phyloP scores from a whole-genome alignment of 257 asterid genomes.

The Phtheirospermum japonicum region DNA sequence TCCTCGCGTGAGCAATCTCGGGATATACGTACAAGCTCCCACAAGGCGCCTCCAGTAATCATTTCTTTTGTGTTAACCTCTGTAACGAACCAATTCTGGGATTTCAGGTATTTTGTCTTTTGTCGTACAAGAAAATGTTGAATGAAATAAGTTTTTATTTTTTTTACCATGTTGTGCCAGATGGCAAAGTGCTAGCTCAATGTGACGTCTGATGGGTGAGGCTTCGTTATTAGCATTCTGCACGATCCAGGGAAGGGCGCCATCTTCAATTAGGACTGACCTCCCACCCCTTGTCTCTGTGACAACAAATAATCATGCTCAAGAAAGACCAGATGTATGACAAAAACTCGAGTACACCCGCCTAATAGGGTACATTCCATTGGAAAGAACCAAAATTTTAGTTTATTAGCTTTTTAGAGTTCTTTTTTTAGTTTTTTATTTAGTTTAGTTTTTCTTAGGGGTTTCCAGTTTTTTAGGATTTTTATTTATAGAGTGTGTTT shows the following conservation, averaged over 20 bases:
- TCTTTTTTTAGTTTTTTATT: no score
- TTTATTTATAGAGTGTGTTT: no score
- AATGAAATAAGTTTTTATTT: constrained; percentile 13
- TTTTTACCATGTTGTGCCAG: constrained; percentile 69
- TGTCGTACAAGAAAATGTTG: neutral
- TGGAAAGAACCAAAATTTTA: no score
- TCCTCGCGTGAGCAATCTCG: constrained; percentile 73
- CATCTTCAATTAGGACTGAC: constrained; percentile 79
- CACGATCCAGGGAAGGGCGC: constrained; percentile 80
- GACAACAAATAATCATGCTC: neutral
- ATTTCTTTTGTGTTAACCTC: constrained; percentile 74
- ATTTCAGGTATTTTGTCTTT: constrained; percentile 16
- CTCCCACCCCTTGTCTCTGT: constrained; percentile 58
- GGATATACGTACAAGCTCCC: constrained; percentile 81
- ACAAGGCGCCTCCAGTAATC: constrained; percentile 62
- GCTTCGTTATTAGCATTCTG: constrained; percentile 77
- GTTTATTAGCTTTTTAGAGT: no score
- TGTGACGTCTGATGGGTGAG: constrained; percentile 65
- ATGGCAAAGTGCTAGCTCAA: constrained; percentile 85
- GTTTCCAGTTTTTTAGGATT: no score
- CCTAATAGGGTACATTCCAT: no score
- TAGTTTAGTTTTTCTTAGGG: no score
- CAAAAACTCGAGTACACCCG: no score
- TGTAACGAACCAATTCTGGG: constrained; percentile 30
- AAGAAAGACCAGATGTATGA: neutral